Evolutionary conservation across 2,329 filamentous ascomycete genomes (phyloP).

Genomic region (Cladosporium sp.): DNA sequence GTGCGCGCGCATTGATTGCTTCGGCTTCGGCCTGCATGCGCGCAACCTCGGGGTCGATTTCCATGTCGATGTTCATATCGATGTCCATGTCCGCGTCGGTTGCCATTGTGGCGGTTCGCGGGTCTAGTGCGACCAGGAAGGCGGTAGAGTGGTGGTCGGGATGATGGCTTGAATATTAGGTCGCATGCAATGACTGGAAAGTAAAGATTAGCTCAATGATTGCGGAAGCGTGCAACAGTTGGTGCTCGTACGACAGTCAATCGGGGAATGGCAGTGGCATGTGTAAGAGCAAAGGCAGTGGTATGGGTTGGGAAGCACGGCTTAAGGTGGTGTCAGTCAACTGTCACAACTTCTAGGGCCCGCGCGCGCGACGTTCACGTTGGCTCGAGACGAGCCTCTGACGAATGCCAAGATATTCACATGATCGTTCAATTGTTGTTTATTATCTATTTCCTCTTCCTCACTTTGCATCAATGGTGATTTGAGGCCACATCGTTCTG

Average conservation of each 20-base stretch:
- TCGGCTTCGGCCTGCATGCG: slow-evolving; percentile 34
- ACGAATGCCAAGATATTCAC: slow-evolving; percentile 16
- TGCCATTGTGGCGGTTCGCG: slow-evolving; percentile 12
- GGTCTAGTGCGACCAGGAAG: no score
- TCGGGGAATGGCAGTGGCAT: not conserved
- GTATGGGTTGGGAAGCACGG: not conserved
- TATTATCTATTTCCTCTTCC: not conserved
- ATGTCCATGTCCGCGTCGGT: slow-evolving; percentile 37
- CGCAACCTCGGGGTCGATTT: slow-evolving; percentile 35
- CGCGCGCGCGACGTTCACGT: slow-evolving; percentile 6
- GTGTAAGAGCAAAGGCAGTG: not conserved
- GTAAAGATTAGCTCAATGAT: not conserved
- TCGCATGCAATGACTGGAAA: not conserved
- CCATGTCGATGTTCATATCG: slow-evolving; percentile 32
- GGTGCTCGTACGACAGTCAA: not conserved
- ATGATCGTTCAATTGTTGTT: not conserved
- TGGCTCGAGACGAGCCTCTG: slow-evolving; percentile 11
- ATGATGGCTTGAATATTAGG: not conserved
- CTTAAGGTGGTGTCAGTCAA: not conserved
- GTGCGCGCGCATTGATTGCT: slow-evolving; percentile 23
- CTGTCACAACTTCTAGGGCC: slow-evolving; percentile 6
- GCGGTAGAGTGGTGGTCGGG: not conserved
- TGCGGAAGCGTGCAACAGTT: not conserved
- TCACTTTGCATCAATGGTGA: not conserved
- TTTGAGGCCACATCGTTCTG: not conserved